These are phyloP conservation scores for Chondrostereum purpureum DNA, from an alignment of 1,284 basidiomycete genomes.

Conservation along the genomic window DNA sequence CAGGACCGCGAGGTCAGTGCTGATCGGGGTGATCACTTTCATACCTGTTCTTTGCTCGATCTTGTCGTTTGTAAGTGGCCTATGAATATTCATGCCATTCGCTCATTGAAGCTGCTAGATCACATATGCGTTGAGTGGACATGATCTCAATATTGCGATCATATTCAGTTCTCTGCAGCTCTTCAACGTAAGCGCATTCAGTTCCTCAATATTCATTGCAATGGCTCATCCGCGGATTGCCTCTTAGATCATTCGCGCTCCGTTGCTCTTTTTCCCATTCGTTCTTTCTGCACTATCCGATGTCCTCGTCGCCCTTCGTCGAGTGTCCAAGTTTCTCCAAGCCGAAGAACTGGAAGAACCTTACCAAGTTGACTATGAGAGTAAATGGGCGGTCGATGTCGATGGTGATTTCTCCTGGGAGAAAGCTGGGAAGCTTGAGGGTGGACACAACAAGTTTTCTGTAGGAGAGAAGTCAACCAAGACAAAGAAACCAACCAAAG, in stretches of 20 bases:
- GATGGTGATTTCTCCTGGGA: conserved; percentile 72
- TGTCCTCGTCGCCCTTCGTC: conserved; percentile 54
- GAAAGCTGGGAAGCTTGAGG: conserved; percentile 29
- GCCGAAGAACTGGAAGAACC: conserved; percentile 59
- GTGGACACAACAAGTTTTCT: conserved; percentile 15
- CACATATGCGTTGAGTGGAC: conserved; percentile 61
- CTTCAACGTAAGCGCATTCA: conserved; percentile 62
- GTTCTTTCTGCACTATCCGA: conserved; percentile 47
- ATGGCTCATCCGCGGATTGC: not conserved
- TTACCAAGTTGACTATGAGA: conserved; percentile 38
- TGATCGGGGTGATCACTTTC: not conserved
- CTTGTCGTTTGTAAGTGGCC: not conserved
- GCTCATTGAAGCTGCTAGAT: conserved; percentile 33
- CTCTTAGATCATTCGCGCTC: conserved; percentile 46
- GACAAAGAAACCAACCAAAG: conserved; percentile 12
- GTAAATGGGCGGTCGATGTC: conserved; percentile 45
- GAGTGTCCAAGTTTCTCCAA: conserved; percentile 53
- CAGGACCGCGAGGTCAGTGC: not conserved
- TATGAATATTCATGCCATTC: not conserved
- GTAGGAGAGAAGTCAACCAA: conserved; percentile 10
- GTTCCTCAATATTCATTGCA: not conserved
- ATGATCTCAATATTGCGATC: conserved; percentile 58
- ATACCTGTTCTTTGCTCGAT: not conserved
- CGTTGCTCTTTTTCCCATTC: conserved; percentile 47
- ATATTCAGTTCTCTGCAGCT: conserved; percentile 73